A percentile compares a stretch with the other conserved stretches of the same genome.
phyloP scores from a whole-genome alignment of 1,284 basidiomycete species.

The Cryptococcus hybrid region DNA sequence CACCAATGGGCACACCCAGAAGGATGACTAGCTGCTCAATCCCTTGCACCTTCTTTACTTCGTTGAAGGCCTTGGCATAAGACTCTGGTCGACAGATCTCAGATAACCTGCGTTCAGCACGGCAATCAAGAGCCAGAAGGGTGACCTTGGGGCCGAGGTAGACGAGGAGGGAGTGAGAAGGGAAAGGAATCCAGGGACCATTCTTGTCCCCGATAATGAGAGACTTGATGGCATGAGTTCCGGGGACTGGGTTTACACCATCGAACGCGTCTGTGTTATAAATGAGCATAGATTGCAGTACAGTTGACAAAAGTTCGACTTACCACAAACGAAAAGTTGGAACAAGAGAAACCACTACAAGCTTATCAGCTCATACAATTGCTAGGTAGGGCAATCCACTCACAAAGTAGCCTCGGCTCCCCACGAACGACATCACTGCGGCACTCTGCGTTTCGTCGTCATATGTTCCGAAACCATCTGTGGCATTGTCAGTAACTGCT shows the following conservation, averaged over 20 bases:
- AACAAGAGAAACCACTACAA: slow-evolving; percentile 71
- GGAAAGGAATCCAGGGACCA: slow-evolving; percentile 74
- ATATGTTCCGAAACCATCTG: slow-evolving; percentile 80
- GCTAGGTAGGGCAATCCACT: neutral
- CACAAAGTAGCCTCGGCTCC: slow-evolving; percentile 73
- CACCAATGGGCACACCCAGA: slow-evolving; percentile 57
- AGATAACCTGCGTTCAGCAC: slow-evolving; percentile 79
- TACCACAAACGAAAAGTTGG: slow-evolving; percentile 75
- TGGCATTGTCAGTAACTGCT: neutral
- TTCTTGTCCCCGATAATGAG: slow-evolving; percentile 65
- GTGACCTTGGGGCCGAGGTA: slow-evolving; percentile 58
- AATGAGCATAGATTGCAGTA: slow-evolving; percentile 9
- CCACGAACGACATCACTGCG: slow-evolving; percentile 67
- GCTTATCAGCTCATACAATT: neutral
- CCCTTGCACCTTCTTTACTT: slow-evolving; percentile 49
- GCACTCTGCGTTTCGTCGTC: slow-evolving; percentile 72
- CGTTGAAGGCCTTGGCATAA: slow-evolving; percentile 71
- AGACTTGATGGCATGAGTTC: slow-evolving; percentile 64
- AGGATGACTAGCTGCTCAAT: slow-evolving; percentile 76
- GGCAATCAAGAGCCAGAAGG: slow-evolving; percentile 79
- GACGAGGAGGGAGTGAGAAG: slow-evolving; percentile 75
- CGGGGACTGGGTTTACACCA: slow-evolving; percentile 61
- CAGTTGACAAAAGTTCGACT: slow-evolving; percentile 51
- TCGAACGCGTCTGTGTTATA: slow-evolving; percentile 59
- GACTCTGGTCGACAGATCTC: slow-evolving; percentile 71